Evolutionary conservation across 148 eudicot species (phyloP).

Genomic region (Rhododendron mucronatum): DNA sequence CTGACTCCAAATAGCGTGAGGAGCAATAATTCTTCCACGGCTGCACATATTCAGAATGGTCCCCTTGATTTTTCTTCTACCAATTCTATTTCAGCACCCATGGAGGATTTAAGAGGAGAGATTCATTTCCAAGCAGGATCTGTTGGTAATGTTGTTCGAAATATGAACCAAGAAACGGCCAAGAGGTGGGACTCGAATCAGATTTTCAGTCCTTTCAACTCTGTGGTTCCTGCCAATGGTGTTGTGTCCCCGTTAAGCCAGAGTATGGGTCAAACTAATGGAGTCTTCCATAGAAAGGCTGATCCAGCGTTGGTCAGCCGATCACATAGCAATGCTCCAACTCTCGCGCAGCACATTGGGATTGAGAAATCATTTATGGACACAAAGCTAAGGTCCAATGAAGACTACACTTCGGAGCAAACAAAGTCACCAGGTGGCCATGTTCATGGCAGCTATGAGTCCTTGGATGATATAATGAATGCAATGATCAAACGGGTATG

Average conservation of each 20-base stretch:
- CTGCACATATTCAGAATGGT: constrained; percentile 22
- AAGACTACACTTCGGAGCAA: constrained; percentile 44
- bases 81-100: constrained; percentile 30
- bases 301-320: constrained; percentile 13
- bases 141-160: constrained; percentile 20
- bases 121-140: constrained; percentile 21
- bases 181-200: constrained; percentile 38
- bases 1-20: constrained; percentile 16
- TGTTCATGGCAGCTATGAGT: constrained; percentile 37
- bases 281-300: constrained; percentile 18
- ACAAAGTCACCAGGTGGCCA: constrained; percentile 33
- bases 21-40: constrained; percentile 21
- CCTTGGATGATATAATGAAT: constrained; percentile 68
- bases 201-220: constrained; percentile 21
- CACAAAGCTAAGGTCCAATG: constrained; percentile 35
- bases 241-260: constrained; percentile 23
- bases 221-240: constrained; percentile 22
- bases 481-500: constrained; percentile 64
- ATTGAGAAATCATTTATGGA: constrained; percentile 28
- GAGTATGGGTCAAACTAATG: constrained; percentile 24
- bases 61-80: constrained; percentile 28
- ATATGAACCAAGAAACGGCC: constrained; percentile 12
- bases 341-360: constrained; percentile 26
- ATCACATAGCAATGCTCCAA: constrained; percentile 27
- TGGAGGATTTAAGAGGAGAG: constrained; percentile 36